These are phyloP conservation scores for Cinnamomum chago DNA, from an alignment of 164 flowering plant species.

Conservation along the genomic window DNA sequence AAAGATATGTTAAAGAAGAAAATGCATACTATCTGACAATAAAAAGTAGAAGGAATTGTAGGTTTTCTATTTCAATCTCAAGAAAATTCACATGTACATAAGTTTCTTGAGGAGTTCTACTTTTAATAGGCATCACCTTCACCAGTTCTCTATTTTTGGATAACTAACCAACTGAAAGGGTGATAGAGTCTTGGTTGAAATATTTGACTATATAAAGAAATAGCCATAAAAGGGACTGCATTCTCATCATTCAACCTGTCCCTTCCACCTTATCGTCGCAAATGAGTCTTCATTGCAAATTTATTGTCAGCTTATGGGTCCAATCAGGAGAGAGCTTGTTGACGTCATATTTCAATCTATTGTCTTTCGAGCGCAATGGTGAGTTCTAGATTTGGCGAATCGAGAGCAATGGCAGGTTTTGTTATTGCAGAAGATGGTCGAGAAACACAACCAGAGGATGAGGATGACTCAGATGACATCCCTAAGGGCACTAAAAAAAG, in stretches of 20 bases:
- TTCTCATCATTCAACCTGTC: background rate
- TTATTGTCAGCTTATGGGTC: constrained; percentile 33
- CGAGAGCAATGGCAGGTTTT: constrained; percentile 5
- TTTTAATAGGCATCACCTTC: background rate
- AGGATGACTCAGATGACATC: constrained; percentile 5
- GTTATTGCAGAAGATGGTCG: constrained; percentile 3
- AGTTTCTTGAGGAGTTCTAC: background rate
- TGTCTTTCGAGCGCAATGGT: constrained; percentile 40
- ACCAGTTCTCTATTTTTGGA: background rate
- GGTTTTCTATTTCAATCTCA: too few species aligned
- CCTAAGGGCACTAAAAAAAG: constrained; percentile 8
- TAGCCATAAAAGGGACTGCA: background rate
- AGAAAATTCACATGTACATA: background rate
- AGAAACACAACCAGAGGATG: constrained; percentile 4
- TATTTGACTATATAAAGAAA: too few species aligned
- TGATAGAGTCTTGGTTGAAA: background rate
- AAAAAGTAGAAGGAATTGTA: too few species aligned
- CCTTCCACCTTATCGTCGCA: background rate
- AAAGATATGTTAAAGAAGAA: too few species aligned
- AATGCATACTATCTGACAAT: too few species aligned
- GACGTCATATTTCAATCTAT: constrained; percentile 26
- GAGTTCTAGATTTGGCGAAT: constrained; percentile 44
- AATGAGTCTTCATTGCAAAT: background rate
- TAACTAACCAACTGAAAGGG: background rate
- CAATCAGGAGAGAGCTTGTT: constrained; percentile 22